A percentile compares a stretch with the other conserved stretches of the same genome.
These are phyloP conservation scores for Streptanthus diversifolius DNA, from an alignment of 345 rosid species.

Conservation along the genomic window DNA sequence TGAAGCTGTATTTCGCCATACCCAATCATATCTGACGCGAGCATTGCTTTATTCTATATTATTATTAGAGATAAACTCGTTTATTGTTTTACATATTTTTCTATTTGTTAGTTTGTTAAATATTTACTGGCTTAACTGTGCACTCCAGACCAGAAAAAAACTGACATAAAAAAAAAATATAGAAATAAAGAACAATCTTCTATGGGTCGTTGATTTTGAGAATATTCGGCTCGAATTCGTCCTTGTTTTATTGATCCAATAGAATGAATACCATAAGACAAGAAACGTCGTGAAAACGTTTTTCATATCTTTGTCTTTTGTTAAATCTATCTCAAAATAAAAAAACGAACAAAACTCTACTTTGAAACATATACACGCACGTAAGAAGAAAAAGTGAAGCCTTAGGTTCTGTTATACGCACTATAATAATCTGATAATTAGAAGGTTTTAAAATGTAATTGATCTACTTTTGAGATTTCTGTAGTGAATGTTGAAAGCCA, in stretches of 20 bases:
- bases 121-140: background rate
- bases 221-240: no score
- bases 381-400: background rate
- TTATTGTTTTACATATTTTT: background rate
- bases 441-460: background rate
- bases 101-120: background rate
- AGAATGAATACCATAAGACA: no score
- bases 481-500: background rate
- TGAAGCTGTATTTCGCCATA: conserved; percentile 6
- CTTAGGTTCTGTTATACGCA: background rate
- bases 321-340: no score
- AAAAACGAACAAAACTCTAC: no score
- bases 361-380: no score
- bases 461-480: background rate
- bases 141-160: background rate
- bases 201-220: no score
- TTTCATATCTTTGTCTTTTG: no score
- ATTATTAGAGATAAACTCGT: background rate
- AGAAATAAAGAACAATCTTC: no score
- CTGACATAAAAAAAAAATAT: background rate
- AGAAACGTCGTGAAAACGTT: no score
- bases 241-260: no score
- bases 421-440: no score
- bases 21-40: conserved; percentile 8
- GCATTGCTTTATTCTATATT: background rate